phyloP scores from a whole-genome alignment of 2,329 filamentous ascomycete genomes.

The Zasmidium angulare region DNA sequence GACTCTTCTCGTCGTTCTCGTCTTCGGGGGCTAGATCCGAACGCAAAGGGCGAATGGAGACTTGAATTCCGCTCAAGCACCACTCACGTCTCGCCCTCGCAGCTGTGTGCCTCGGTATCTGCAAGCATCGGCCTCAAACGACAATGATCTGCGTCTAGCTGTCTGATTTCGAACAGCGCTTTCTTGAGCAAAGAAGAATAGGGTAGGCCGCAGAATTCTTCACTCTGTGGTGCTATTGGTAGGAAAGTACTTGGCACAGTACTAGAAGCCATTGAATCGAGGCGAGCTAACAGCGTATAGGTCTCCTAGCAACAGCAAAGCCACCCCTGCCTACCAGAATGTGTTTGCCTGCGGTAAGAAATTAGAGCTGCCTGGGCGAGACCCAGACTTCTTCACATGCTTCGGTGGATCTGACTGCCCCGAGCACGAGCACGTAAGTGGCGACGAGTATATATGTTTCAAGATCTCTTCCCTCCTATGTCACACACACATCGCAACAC shows the following conservation, averaged over 20 bases:
- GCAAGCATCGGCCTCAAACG: neutral
- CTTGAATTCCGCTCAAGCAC: neutral
- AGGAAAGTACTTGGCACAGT: neutral
- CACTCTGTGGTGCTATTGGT: neutral
- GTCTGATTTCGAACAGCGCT: neutral
- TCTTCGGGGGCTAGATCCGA: conserved; percentile 10
- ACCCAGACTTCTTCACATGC: conserved; percentile 2
- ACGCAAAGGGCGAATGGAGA: neutral
- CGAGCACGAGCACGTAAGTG: neutral
- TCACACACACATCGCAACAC: neutral
- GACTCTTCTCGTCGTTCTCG: neutral
- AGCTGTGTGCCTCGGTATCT: neutral
- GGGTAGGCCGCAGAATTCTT: conserved; percentile 2
- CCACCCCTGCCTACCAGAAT: neutral
- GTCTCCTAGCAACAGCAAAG: neutral
- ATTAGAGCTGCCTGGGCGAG: conserved; percentile 4
- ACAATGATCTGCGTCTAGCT: neutral
- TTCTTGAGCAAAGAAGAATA: neutral
- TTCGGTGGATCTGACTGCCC: neutral
- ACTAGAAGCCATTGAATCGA: neutral
- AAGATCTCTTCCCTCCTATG: neutral
- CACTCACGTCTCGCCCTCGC: neutral
- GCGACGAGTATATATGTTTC: conserved; percentile 1
- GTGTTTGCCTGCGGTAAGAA: neutral
- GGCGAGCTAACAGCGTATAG: neutral